Evolutionary conservation across 306 rosid species (phyloP).

Genomic region (Carpinus fangiana): DNA sequence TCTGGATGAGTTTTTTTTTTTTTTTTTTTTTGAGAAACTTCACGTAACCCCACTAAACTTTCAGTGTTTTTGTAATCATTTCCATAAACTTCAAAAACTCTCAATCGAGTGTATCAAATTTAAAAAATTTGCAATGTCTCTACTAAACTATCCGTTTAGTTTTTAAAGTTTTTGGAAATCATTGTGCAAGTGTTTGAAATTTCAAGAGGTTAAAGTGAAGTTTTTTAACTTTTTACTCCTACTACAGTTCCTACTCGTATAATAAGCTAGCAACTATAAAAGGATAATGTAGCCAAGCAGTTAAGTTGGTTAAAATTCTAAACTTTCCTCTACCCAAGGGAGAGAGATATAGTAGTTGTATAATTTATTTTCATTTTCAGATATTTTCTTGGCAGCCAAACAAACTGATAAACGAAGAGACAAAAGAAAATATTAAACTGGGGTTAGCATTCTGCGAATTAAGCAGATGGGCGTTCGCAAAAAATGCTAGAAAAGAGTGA

Average conservation of each 20-base stretch:
- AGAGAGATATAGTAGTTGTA: background rate
- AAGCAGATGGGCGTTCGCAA: background rate
- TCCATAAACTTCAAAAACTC: too few species aligned
- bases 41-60: too few species aligned
- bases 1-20: background rate
- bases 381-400: background rate
- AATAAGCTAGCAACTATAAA: background rate
- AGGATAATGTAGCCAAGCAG: background rate
- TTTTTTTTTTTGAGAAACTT: too few species aligned
- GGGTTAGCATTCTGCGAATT: background rate
- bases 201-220: too few species aligned
- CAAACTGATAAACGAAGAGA: background rate
- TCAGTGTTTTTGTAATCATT: too few species aligned
- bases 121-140: too few species aligned
- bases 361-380: too few species aligned
- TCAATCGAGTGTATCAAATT: too few species aligned
- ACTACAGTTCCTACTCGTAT: background rate
- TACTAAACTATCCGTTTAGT: too few species aligned
- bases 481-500: background rate
- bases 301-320: background rate
- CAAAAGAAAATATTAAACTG: background rate
- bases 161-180: too few species aligned
- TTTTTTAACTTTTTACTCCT: background rate
- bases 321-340: background rate
- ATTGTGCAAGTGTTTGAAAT: too few species aligned